Conservation (phyloP, 257 asterid genomes). For the Avicennia marina region DNA sequence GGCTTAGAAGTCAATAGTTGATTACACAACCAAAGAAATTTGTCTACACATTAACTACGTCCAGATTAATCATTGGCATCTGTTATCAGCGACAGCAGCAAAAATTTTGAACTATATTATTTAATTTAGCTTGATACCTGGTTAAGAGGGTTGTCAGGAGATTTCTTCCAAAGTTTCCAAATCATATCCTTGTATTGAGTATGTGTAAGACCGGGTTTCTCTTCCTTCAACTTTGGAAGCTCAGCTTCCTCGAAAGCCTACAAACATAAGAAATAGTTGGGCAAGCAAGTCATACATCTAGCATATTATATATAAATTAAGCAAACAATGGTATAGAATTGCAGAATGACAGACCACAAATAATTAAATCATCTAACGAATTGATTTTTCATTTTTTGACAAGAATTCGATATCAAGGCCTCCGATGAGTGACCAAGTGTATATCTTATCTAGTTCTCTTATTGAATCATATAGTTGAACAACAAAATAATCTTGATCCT, state of each 20-base stretch:
- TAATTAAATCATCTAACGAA: conserved; percentile 12
- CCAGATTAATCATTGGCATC: not conserved
- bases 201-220: conserved; percentile 60
- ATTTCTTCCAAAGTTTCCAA: conserved; percentile 96
- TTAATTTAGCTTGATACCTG: conserved; percentile 37
- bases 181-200: conserved; percentile 74
- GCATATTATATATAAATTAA: no score
- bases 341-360: not conserved
- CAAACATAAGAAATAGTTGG: conserved; percentile 7
- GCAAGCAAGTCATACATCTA: no score
- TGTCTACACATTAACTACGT: not conserved
- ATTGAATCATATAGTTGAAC: no score
- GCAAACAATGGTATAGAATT: conserved; percentile 1
- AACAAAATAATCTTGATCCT: no score
- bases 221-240: conserved; percentile 47
- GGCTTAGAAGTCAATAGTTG: not conserved
- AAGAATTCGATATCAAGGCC: not conserved
- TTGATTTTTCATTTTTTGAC: conserved; percentile 6
- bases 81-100: not conserved
- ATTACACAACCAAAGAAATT: not conserved
- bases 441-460: no score
- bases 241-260: conserved; percentile 68
- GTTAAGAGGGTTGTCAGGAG: conserved; percentile 91
- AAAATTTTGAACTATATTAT: not conserved
- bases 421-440: no score